Evolutionary conservation across 345 rosid genomes (phyloP).

Genomic region (Euphorbia tirucalli): DNA sequence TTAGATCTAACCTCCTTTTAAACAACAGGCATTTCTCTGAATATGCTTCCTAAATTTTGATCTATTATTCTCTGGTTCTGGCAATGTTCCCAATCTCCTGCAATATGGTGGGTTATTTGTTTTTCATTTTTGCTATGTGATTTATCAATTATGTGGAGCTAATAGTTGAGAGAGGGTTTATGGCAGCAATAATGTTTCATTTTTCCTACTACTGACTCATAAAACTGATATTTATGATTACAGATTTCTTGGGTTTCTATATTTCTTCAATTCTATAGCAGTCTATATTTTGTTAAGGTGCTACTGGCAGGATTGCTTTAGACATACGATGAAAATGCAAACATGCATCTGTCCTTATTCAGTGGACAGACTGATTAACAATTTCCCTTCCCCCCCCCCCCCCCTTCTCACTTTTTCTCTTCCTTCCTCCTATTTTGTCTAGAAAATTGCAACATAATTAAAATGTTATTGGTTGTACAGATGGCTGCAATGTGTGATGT

Average conservation of each 20-base stretch:
- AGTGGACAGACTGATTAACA: background rate
- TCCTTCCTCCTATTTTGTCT: too few relatives aligned
- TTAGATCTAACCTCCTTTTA: background rate
- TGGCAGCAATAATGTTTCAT: background rate
- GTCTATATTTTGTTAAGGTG: background rate
- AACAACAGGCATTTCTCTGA: background rate
- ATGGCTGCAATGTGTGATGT: constrained; percentile 58
- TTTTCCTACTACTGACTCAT: background rate
- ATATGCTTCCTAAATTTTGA: background rate
- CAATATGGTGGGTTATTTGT: background rate
- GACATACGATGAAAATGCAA: too few relatives aligned
- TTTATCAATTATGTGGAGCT: background rate
- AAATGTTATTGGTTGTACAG: constrained; percentile 29
- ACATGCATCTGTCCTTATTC: too few relatives aligned
- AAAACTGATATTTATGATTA: background rate
- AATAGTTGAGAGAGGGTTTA: too few relatives aligned
- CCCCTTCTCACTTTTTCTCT: too few relatives aligned
- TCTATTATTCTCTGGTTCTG: background rate
- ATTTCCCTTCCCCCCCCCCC: too few relatives aligned
- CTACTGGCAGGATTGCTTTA: too few relatives aligned
- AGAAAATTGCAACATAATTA: background rate
- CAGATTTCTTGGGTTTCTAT: background rate
- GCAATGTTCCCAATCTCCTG: background rate
- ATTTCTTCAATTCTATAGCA: background rate
- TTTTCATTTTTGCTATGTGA: background rate